Evolutionary conservation across 1,139 yeast genomes (phyloP).

Genomic region (Yamadazyma buinensis): DNA sequence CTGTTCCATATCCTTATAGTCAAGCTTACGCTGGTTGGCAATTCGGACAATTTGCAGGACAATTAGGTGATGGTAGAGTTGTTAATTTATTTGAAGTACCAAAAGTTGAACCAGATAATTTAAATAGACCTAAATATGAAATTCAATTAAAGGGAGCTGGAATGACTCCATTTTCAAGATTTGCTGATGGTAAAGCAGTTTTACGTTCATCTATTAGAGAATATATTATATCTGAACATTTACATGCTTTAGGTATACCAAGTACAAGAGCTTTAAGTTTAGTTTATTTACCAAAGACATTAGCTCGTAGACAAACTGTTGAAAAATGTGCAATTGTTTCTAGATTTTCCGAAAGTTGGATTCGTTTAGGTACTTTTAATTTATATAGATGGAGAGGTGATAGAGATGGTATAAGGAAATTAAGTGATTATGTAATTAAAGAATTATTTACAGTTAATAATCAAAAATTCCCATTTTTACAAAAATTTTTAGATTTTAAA

Average conservation of each 20-base stretch:
- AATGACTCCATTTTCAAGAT: slow-evolving; percentile 83
- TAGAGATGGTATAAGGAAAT: slow-evolving; percentile 52
- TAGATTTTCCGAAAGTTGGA: slow-evolving; percentile 83
- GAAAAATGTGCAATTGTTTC: slow-evolving; percentile 86
- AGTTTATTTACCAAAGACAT: slow-evolving; percentile 66
- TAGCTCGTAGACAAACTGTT: slow-evolving; percentile 65
- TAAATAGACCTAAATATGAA: slow-evolving; percentile 46
- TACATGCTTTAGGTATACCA: slow-evolving; percentile 81
- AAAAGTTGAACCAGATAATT: slow-evolving; percentile 19
- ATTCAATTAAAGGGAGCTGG: slow-evolving; percentile 92
- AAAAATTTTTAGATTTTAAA: slow-evolving; percentile 14
- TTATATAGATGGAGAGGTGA: slow-evolving; percentile 74
- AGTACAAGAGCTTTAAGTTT: slow-evolving; percentile 79
- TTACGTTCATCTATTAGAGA: slow-evolving; percentile 84
- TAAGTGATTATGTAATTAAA: slow-evolving; percentile 72
- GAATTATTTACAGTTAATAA: slow-evolving; percentile 48
- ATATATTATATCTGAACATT: slow-evolving; percentile 78
- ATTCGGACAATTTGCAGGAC: slow-evolving; percentile 96
- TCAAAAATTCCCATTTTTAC: slow-evolving; percentile 34
- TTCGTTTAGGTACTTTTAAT: slow-evolving; percentile 89
- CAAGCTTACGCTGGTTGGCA: slow-evolving; percentile 96
- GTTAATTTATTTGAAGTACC: slow-evolving; percentile 71
- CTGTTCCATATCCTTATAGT: slow-evolving; percentile 72
- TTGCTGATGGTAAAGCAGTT: slow-evolving; percentile 97
- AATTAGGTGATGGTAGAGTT: slow-evolving; percentile 93